These are phyloP conservation scores for Pelargonium myrrhifolium DNA, from an alignment of 441 rosid genomes.

Conservation along the genomic window DNA sequence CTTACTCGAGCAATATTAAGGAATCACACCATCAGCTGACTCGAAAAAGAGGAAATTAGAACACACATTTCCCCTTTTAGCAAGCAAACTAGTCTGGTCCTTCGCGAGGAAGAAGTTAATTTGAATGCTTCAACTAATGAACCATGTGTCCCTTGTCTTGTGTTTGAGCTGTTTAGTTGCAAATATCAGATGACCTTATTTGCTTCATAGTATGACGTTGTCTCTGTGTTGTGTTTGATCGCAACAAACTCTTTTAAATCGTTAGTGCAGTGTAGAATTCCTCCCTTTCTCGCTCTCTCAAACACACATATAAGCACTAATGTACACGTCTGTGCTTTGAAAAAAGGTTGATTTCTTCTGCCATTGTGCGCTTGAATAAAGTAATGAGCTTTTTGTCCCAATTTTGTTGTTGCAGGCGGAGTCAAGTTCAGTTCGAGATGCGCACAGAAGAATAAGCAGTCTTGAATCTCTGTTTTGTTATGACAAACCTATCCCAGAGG, in stretches of 20 bases:
- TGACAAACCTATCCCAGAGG: slow-evolving; percentile 6
- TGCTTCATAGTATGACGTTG: not conserved
- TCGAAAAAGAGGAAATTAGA: too few species aligned
- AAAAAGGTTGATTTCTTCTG: not conserved
- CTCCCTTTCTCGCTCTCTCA: too few species aligned
- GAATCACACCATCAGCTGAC: too few species aligned
- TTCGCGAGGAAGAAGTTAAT: not conserved
- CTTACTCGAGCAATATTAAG: too few species aligned
- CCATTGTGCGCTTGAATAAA: not conserved
- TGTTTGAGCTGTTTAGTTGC: not conserved
- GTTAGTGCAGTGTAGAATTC: too few species aligned
- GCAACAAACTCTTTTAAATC: too few species aligned
- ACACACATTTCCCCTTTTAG: not conserved
- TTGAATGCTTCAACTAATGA: not conserved
- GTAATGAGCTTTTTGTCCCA: not conserved
- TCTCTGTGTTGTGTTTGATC: not conserved
- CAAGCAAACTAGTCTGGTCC: not conserved
- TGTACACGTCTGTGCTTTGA: not conserved
- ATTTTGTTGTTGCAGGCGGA: slow-evolving; percentile 1
- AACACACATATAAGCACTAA: too few species aligned
- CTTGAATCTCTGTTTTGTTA: slow-evolving; percentile 3
- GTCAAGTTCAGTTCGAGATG: not conserved
- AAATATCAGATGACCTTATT: not conserved
- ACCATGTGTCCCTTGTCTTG: not conserved
- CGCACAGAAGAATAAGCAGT: slow-evolving; percentile 3